Evolutionary conservation across 2,329 filamentous ascomycete species (phyloP), one percentile per base, ranked within the genome.

Genomic region (Nannizziopsis barbatae): DNA sequence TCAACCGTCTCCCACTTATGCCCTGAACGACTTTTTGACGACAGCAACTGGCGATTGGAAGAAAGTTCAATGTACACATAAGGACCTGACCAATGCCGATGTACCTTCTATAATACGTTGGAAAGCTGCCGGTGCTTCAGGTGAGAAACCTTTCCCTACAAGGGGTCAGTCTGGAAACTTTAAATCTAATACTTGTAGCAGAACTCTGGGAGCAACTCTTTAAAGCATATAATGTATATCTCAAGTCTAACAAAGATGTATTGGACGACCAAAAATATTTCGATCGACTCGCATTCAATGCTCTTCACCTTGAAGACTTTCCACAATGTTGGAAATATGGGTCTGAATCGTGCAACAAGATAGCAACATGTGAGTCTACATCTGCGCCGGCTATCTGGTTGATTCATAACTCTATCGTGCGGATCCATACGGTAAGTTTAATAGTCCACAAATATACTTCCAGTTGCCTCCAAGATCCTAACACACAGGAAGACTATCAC

Each of bases 261-360:
- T 32, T 30, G 10, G 8, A 15, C 12, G 42, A 14, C 10, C 12
- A 20, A 5, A 44, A 44, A 17, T 44, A 30, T 8, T 44, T 44
- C 22, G 42, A 44, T 44, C 30, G 20, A 20, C 35, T 35, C 14
- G 33, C 35, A 30, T 14, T 14, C 31, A 44, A 44, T 27, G 30
- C 5, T 12, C 17, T 44, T 18, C 42, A 44, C 20, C 11, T 44
- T 27, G 11, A 44, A 14, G 42, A 44, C 14, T 44, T 33, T 35
- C 42, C 42, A 6, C 42, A 44, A n/a, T 44, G 42, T 10, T 44
- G 42, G 42, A 44, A 14, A 15, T 44, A 44, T 22, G 14, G 22
- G n/a, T 20, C 30, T 5, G 10, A 10, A 35, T 18, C 30, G 30
- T 44, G 42, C 11, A 36, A 20, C 22, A 22, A 6, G n/a, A 9